These are phyloP conservation scores for Candida dajiaensis DNA, from an alignment of 805 yeast species.

Conservation along the genomic window DNA sequence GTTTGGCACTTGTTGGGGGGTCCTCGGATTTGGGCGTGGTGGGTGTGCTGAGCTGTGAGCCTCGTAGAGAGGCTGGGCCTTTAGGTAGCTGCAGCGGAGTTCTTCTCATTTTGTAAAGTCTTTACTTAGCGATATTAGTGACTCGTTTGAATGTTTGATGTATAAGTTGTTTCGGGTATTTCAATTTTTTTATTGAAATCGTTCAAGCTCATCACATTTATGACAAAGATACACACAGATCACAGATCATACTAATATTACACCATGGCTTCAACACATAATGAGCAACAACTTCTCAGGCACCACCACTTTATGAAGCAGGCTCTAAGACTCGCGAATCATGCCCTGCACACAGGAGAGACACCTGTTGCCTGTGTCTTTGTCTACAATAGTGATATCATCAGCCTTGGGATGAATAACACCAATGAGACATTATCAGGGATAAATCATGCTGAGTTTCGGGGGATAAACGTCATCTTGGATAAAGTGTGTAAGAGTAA, in stretches of 20 bases:
- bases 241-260: no score
- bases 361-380: constrained; percentile 85
- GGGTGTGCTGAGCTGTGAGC: not conserved
- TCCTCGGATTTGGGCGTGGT: not conserved
- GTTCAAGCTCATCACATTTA: no score
- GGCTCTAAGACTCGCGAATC: constrained; percentile 52
- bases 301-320: constrained; percentile 39
- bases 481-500: constrained; percentile 23
- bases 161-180: not conserved
- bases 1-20: not conserved
- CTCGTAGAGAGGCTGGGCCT: not conserved
- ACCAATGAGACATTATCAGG: constrained; percentile 85
- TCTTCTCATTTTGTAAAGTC: not conserved
- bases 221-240: no score
- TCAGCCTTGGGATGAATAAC: constrained; percentile 78
- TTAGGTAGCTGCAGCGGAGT: not conserved
- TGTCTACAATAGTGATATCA: constrained; percentile 45
- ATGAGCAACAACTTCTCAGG: not conserved
- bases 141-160: no score
- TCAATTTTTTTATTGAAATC: no score
- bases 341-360: constrained; percentile 61
- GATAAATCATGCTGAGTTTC: constrained; percentile 87
- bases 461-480: constrained; percentile 59
- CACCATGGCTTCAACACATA: not conserved
- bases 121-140: no score